phyloP scores from a whole-genome alignment of 2,329 filamentous ascomycete genomes.

The Aspergillus sp. region DNA sequence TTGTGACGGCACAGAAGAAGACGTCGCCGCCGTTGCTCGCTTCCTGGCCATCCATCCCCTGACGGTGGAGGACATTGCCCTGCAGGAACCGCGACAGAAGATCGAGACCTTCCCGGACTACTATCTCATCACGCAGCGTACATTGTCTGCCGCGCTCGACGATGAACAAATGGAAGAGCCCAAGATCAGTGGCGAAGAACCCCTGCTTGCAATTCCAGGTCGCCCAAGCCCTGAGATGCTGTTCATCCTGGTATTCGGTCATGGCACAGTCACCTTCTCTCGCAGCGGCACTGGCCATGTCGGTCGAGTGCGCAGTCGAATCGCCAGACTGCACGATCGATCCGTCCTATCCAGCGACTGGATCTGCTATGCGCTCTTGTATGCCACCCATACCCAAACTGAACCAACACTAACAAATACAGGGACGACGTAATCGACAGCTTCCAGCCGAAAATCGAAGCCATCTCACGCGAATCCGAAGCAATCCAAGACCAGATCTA shows the following conservation, averaged over 20 bases:
- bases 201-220: background rate
- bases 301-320: constrained; percentile 80
- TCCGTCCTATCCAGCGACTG: constrained; percentile 90
- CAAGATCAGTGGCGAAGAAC: background rate
- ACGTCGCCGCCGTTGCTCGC: constrained; percentile 80
- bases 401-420: background rate
- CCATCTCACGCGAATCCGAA: constrained; percentile 82
- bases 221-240: constrained; percentile 78
- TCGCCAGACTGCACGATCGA: constrained; percentile 86
- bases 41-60: constrained; percentile 91
- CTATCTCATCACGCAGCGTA: constrained; percentile 95
- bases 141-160: constrained; percentile 70
- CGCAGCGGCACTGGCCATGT: constrained; percentile 83
- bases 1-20: constrained; percentile 80
- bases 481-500: constrained; percentile 95
- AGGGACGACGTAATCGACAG: constrained; percentile 95
- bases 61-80: constrained; percentile 91
- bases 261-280: constrained; percentile 90
- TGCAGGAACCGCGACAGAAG: constrained; percentile 92
- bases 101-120: constrained; percentile 95
- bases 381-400: constrained; percentile 36
- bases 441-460: constrained; percentile 81
- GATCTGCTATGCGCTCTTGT: constrained; percentile 98
- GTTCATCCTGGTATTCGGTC: constrained; percentile 91
- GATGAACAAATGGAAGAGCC: constrained; percentile 15